These are phyloP conservation scores for Danielozyma ontarioensis DNA, from an alignment of 805 yeast species.

Conservation along the genomic window DNA sequence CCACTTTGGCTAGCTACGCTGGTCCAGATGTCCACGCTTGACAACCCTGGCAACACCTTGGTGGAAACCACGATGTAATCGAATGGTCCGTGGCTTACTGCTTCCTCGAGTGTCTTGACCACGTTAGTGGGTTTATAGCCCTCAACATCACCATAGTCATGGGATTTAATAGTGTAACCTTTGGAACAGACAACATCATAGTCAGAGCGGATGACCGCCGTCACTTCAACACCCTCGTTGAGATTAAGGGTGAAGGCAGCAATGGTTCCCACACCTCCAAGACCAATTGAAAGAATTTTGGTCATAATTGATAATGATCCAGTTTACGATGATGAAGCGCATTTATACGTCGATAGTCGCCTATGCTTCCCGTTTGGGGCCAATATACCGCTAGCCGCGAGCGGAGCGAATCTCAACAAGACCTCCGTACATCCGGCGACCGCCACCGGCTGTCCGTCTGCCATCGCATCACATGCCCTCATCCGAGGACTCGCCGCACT, in stretches of 20 bases:
- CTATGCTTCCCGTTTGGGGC: no score
- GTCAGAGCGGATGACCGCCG: slow-evolving; percentile 63
- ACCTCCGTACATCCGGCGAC: no score
- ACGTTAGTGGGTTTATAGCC: slow-evolving; percentile 51
- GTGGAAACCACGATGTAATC: slow-evolving; percentile 36
- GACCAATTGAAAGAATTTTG: slow-evolving; percentile 62
- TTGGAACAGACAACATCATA: slow-evolving; percentile 44
- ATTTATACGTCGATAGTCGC: no score
- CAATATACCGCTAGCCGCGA: no score
- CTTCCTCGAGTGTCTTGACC: slow-evolving; percentile 43
- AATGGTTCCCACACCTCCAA: slow-evolving; percentile 85
- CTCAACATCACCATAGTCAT: slow-evolving; percentile 53
- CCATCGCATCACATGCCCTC: no score
- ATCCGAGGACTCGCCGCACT: no score
- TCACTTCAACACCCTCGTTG: slow-evolving; percentile 46
- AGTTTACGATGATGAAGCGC: no score
- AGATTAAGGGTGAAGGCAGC: slow-evolving; percentile 59
- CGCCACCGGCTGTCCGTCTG: no score
- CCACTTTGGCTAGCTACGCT: slow-evolving; percentile 9
- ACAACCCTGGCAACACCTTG: slow-evolving; percentile 15
- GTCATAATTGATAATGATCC: slow-evolving; percentile 1
- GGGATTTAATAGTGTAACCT: slow-evolving; percentile 59
- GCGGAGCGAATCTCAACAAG: no score
- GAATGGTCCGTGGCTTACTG: slow-evolving; percentile 22
- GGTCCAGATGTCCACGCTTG: slow-evolving; percentile 5